Base-by-base conservation (phyloP, 2,329 filamentous ascomycete species). In the Scytalidium lignicola region DNA sequence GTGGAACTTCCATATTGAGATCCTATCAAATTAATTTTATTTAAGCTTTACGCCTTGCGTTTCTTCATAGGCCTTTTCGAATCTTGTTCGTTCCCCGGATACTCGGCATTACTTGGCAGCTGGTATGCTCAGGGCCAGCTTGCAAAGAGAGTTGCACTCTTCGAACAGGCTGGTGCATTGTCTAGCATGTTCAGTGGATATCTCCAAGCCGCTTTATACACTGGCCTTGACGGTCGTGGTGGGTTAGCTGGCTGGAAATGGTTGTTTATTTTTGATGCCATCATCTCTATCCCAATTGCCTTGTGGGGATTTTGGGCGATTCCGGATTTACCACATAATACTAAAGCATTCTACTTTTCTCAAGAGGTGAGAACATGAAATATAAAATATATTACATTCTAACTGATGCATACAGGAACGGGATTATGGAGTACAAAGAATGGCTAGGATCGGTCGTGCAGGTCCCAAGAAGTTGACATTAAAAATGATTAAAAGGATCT, bases 321-420 rank as follows among this genome's bases (percentile, higher is more conserved):
- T 43, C 40, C 46, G 12, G 50, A 51, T 44, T 18, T 51, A 6
- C 50, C 50, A 1, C 21, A 41, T 43, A 51, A 32, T 15, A 51
- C 50, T 2, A 45, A 50, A 6, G 58, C 55, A 10, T 43, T 46
- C 7, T 58, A 53, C 51, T 49, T 59, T 50, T 71, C 67, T 2
- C 78, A 78, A 1, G 80, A 78, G 52, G 60, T 81, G 4, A 77
- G 78, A 70, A 70, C 75, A 0, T 74, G 65, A 0, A 71, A 78
- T 2, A 78, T 78, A 50, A 40, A n/a, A n/a, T 43, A 23, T 43
- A 65, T 79, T 1, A 69, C 7, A 70, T 9, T 74, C 72, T 0
- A 63, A 56, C 12, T 64, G 67, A 20, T 76, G 75, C 3, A 74
- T 70, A 51, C 64, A 65, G 8, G 76, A 76, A 0, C 80, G 76